Conservation (phyloP, 495 filamentous ascomycete genomes). For the Letharia columbiana region DNA sequence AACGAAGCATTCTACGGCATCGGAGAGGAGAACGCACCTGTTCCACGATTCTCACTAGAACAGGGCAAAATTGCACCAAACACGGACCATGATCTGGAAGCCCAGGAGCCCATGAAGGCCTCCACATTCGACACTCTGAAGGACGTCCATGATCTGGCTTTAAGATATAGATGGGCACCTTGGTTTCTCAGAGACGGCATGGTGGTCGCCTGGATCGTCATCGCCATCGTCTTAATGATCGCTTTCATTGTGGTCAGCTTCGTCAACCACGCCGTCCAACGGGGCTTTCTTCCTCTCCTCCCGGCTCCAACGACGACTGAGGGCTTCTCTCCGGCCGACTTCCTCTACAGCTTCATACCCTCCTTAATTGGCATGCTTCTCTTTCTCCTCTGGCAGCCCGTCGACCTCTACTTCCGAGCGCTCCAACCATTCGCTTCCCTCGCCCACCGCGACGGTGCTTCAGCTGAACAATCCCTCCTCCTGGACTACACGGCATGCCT, state of each 20-base stretch:
- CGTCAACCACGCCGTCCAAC: conserved; percentile 52
- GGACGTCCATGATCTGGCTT: conserved; percentile 38
- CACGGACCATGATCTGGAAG: conserved; percentile 38
- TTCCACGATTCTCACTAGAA: conserved; percentile 49
- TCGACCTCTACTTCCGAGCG: conserved; percentile 67
- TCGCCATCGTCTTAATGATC: conserved; percentile 55
- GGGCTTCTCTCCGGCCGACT: conserved; percentile 78
- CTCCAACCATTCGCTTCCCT: conserved; percentile 68
- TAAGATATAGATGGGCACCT: conserved; percentile 61
- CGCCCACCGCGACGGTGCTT: conserved; percentile 46
- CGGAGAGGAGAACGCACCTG: conserved; percentile 50
- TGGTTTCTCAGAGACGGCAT: conserved; percentile 63
- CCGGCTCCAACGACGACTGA: conserved; percentile 47
- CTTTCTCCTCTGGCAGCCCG: conserved; percentile 67
- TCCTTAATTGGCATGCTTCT: conserved; percentile 64
- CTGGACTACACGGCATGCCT: conserved; percentile 61
- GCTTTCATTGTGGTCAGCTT: conserved; percentile 73
- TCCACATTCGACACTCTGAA: conserved; percentile 31
- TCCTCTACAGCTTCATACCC: conserved; percentile 80
- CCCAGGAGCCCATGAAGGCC: conserved; percentile 25
- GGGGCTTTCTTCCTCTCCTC: conserved; percentile 63
- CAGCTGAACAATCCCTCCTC: conserved; percentile 60
- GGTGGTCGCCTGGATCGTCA: conserved; percentile 55
- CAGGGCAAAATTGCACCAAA: conserved; percentile 32
- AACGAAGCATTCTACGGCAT: conserved; percentile 56